Evolutionary conservation across 495 filamentous ascomycete genomes (phyloP).

Genomic region (Ramalina peruviana): DNA sequence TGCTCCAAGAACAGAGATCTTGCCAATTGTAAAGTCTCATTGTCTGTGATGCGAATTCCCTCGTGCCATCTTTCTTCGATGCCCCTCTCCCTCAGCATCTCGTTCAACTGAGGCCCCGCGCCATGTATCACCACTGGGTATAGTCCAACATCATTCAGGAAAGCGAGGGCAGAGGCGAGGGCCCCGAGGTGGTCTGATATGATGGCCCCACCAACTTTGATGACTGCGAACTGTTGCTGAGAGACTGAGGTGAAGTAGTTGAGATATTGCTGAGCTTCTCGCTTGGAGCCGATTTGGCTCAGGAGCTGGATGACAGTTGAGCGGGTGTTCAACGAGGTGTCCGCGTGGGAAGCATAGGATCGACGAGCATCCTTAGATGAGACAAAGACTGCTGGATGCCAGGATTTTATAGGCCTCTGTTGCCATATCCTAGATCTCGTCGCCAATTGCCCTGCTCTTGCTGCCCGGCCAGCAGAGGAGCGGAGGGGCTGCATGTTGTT

Average conservation of each 20-base stretch:
- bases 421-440: not conserved
- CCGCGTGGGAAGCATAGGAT: constrained; percentile 32
- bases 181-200: constrained; percentile 89
- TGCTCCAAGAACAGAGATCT: constrained; percentile 87
- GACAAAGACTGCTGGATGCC: not conserved
- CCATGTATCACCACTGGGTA: constrained; percentile 96
- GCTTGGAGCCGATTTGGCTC: constrained; percentile 92
- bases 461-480: constrained; percentile 4
- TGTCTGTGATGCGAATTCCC: constrained; percentile 90
- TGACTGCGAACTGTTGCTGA: constrained; percentile 95
- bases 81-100: constrained; percentile 77
- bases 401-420: not conserved
- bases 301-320: constrained; percentile 86
- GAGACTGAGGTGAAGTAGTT: constrained; percentile 96
- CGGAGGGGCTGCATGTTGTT: constrained; percentile 7
- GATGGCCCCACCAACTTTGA: constrained; percentile 96
- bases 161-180: constrained; percentile 74
- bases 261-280: constrained; percentile 95
- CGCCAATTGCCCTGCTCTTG: constrained; percentile 5
- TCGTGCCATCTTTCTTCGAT: constrained; percentile 95
- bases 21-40: constrained; percentile 83
- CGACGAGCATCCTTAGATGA: constrained; percentile 14
- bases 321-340: constrained; percentile 48
- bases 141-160: constrained; percentile 89
- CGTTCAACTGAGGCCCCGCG: constrained; percentile 92